These are phyloP conservation scores for Nematocida minor DNA, from an alignment of 371 early-diverging fungal genomes.

Conservation along the genomic window DNA sequence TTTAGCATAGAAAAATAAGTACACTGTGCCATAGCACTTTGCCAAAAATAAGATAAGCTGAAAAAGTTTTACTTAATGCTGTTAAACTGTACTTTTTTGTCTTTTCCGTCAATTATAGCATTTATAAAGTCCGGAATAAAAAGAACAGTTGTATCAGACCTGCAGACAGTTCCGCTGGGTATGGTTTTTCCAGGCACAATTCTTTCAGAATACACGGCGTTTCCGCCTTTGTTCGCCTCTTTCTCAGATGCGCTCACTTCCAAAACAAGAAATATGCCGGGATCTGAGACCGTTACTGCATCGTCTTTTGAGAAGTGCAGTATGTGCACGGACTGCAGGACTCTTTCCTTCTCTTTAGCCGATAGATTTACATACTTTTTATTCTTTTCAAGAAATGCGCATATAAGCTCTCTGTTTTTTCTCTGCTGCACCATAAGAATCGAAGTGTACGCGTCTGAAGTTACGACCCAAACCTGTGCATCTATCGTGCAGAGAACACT, in stretches of 20 bases:
- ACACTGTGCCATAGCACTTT: too few species aligned
- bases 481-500: slow-evolving; percentile 74
- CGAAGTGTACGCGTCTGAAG: slow-evolving; percentile 53
- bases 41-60: too few species aligned
- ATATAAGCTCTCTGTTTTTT: slow-evolving; percentile 40
- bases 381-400: slow-evolving; percentile 29
- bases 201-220: too few species aligned
- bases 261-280: slow-evolving; percentile 33
- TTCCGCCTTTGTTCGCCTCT: neutral
- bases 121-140: neutral
- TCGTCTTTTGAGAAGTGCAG: slow-evolving; percentile 30
- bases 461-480: slow-evolving; percentile 75
- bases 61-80: too few species aligned
- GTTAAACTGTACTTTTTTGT: too few species aligned
- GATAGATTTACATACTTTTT: slow-evolving; percentile 24
- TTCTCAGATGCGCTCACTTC: neutral
- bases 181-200: neutral
- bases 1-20: too few species aligned
- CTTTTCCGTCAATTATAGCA: neutral
- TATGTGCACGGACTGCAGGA: slow-evolving; percentile 21
- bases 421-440: slow-evolving; percentile 55
- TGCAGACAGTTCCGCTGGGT: neutral
- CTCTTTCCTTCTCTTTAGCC: slow-evolving; percentile 26
- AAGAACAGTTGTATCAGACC: neutral
- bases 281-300: slow-evolving; percentile 3